Evolutionary conservation across 2,329 filamentous ascomycete genomes (phyloP), one percentile per base, ranked within the genome.

Genomic region (Colletotrichum lupini): DNA sequence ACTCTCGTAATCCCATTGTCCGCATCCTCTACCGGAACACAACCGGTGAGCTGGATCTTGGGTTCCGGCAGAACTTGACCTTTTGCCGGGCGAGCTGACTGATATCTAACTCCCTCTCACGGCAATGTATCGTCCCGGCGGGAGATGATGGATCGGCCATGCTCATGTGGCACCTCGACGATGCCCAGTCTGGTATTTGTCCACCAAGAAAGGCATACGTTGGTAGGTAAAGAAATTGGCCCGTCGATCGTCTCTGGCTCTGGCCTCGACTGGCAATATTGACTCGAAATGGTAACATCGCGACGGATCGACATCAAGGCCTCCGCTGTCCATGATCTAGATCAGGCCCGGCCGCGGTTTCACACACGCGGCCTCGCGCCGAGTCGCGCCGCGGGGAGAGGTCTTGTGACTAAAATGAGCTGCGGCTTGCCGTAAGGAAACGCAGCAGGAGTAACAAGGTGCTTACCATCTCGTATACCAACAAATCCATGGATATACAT

Each of bases 371-470:
- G 42, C 42, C 19, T 42, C 37, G 37, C 37, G 37, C 37, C 37
- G 37, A 42, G 14, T 42, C 37, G 37, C 37, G 14, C 37, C 37
- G 37, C 37, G 37, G 14, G 14, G 19, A n/a, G 19, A 49, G 42
- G 42, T 63, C 60, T 63, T 19, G 60, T 53, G 60, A 63, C 46
- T 8, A 49, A 35, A 49, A 53, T 53, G 46, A 28, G n/a, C 60
- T 63, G 42, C 60, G 26, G 12, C 28, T 63, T 63, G 60, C 30
- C n/a, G 46, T 19, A 24, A 19, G 46, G 11, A 49, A 49, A n/a
- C 8, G 42, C 42, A 49, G 42, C 42, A 49, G 42, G 42, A 49
- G 42, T n/a, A n/a, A 49, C 42, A 49, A n/a, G 19, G 42, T 49
- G 42, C 42, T 49, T 49, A 8, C 42, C 42, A 49, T 49, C 42